phyloP scores from a whole-genome alignment of 139 green algal genomes.

The Chlamydomonas sp. region DNA sequence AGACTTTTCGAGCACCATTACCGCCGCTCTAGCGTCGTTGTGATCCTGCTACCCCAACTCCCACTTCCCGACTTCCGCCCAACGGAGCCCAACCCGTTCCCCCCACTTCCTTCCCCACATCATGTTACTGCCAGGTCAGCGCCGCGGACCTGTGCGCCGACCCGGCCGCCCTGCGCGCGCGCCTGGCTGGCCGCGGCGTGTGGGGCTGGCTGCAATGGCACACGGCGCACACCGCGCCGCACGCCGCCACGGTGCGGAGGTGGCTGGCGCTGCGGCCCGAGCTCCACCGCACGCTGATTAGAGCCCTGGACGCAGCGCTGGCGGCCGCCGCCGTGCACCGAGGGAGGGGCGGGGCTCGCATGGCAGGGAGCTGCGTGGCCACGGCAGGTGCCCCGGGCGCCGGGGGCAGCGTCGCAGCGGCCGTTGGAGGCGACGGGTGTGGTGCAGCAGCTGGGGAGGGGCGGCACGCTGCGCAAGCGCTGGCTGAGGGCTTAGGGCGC shows the following conservation, averaged over 20 bases:
- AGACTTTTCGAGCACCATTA: no score
- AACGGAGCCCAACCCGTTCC: background rate
- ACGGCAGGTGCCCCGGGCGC: no score
- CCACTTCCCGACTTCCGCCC: background rate
- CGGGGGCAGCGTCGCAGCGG: no score
- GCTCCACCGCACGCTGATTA: background rate
- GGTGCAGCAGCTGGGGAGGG: no score
- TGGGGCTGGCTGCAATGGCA: slow-evolving; percentile 13
- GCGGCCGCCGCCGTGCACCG: background rate
- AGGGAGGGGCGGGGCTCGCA: no score
- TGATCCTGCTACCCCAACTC: background rate
- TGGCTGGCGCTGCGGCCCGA: background rate
- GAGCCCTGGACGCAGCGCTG: background rate
- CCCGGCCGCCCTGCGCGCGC: background rate
- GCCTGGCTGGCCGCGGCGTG: background rate
- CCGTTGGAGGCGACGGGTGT: no score
- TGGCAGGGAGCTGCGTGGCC: no score
- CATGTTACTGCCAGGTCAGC: background rate
- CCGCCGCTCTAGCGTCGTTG: no score
- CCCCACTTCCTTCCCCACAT: no score
- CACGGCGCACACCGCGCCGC: background rate
- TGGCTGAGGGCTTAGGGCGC: no score
- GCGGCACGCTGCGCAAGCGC: no score
- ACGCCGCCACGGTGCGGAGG: background rate
- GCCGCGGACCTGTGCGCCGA: background rate